These are phyloP conservation scores for Chamaenerion angustifolium DNA, from an alignment of 345 rosid genomes.

Conservation along the genomic window DNA sequence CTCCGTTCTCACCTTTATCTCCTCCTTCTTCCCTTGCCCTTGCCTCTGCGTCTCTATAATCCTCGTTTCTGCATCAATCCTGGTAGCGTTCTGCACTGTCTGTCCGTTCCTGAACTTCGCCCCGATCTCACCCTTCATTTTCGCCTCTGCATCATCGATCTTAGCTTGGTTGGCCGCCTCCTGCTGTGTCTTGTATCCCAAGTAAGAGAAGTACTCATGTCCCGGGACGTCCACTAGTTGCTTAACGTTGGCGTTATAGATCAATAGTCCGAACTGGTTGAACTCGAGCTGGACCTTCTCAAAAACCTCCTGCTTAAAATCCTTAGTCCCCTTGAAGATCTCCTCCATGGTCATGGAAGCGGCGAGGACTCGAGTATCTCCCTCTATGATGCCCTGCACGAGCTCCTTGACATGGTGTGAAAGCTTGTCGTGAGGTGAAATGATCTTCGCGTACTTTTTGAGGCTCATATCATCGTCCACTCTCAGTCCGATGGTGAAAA, in stretches of 20 bases:
- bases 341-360: constrained; percentile 90
- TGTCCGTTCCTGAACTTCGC: constrained; percentile 37
- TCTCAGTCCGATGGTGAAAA: constrained; percentile 69
- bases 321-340: constrained; percentile 56
- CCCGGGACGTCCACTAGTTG: constrained; percentile 74
- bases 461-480: constrained; percentile 36
- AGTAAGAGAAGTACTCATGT: constrained; percentile 65
- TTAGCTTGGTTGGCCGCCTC: constrained; percentile 74
- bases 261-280: constrained; percentile 54
- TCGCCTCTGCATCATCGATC: constrained; percentile 62
- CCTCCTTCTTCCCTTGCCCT: too few relatives aligned
- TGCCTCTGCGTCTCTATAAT: too few relatives aligned
- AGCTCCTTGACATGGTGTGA: constrained; percentile 60
- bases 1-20: too few relatives aligned
- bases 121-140: constrained; percentile 75
- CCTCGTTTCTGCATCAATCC: too few relatives aligned
- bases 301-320: too few relatives aligned
- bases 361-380: constrained; percentile 68
- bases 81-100: constrained; percentile 63
- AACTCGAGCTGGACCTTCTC: constrained; percentile 65
- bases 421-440: constrained; percentile 47
- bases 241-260: constrained; percentile 69
- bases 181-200: constrained; percentile 77
- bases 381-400: constrained; percentile 71
- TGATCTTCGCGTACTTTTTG: constrained; percentile 41